Evolutionary conservation across 139 green algal genomes (phyloP).

Genomic region (Ettlia oleoabundans): DNA sequence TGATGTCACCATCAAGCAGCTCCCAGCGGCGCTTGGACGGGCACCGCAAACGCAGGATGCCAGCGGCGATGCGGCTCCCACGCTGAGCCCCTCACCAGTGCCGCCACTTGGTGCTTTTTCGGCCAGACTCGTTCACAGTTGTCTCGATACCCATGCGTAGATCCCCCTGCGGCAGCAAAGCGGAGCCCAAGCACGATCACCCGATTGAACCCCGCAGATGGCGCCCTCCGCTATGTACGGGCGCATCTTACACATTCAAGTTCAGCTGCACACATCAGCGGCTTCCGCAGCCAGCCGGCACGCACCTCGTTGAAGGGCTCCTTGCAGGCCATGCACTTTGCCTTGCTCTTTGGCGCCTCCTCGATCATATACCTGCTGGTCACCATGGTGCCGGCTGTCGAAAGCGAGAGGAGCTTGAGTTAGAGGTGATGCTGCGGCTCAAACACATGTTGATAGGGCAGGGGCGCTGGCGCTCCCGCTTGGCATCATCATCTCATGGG

Average conservation of each 20-base stretch:
- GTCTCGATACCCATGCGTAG: conserved; percentile 7
- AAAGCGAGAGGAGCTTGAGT: too few species aligned
- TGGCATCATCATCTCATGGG: too few species aligned
- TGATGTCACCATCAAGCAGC: too few species aligned
- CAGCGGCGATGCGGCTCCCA: not conserved
- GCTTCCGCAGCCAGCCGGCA: not conserved
- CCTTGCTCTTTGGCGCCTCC: not conserved
- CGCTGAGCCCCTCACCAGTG: conserved; percentile 25
- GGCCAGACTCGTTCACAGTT: not conserved
- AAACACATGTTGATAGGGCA: too few species aligned
- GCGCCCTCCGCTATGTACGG: too few species aligned
- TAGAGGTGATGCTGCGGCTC: too few species aligned
- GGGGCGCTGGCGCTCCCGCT: too few species aligned
- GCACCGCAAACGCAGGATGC: too few species aligned
- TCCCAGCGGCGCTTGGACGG: too few species aligned
- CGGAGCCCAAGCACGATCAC: not conserved
- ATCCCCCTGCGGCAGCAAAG: not conserved
- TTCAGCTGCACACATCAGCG: too few species aligned
- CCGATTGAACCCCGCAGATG: not conserved
- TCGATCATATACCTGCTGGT: not conserved
- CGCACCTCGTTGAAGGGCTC: not conserved
- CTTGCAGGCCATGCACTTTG: conserved; percentile 10
- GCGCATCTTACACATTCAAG: too few species aligned
- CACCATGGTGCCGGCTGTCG: not conserved
- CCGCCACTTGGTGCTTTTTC: conserved; percentile 7